phyloP scores from a whole-genome alignment of 345 rosid genomes.

The Eucalyptus curtisii region DNA sequence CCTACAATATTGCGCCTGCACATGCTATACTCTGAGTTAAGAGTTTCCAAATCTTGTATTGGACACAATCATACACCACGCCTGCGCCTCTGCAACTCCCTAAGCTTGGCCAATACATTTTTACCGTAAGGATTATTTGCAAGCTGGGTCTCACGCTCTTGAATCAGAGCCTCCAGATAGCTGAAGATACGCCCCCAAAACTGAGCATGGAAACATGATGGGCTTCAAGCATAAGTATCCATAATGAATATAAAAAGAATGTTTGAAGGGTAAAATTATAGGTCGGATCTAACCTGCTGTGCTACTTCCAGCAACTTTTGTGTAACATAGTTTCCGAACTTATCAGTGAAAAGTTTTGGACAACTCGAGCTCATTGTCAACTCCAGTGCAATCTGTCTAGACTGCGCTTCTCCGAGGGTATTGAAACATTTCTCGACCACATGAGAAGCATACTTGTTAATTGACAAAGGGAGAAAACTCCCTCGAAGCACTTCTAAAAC shows the following conservation, averaged over 20 bases:
- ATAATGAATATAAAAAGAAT: background rate
- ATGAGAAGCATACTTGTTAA: constrained; percentile 26
- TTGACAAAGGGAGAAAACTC: constrained; percentile 8
- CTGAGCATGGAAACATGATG: background rate
- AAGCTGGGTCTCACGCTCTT: background rate
- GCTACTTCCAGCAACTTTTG: background rate
- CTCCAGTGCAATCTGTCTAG: background rate
- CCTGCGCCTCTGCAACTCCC: background rate
- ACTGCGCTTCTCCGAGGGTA: background rate
- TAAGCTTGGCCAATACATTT: background rate
- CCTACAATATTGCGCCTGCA: background rate
- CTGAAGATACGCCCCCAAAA: background rate
- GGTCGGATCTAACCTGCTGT: background rate
- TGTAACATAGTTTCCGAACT: background rate
- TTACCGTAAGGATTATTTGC: background rate
- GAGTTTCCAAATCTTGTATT: too few species aligned
- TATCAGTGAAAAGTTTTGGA: background rate
- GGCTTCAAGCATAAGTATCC: background rate
- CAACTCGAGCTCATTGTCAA: background rate
- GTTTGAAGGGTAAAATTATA: background rate
- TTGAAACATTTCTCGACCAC: constrained; percentile 39
- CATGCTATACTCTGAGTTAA: background rate
- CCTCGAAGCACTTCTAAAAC: constrained; percentile 14
- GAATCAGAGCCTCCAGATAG: background rate
- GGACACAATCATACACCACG: background rate